Base-by-base conservation (phyloP, 2,329 filamentous ascomycete genomes). In the Fusarium lateritium region DNA sequence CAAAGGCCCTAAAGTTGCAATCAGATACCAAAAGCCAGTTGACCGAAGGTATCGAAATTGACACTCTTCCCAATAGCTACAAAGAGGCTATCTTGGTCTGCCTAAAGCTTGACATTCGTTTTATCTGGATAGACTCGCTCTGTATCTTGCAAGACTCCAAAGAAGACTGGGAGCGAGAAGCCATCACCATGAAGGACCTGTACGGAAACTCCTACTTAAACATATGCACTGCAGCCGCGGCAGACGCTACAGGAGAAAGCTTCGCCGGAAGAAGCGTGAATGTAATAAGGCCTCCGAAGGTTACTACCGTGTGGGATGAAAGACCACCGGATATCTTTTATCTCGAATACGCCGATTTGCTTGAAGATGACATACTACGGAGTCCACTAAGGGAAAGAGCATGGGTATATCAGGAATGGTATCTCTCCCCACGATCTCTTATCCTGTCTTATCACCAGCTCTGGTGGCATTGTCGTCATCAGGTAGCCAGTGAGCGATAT, bases 351-450 rank as follows among this genome's bases (percentile, higher is more conserved):
- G 38, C 28, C 1, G 38, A 13, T 3, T 9, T 45, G 1, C 2
- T 54, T 1, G 1, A 54, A 5, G 39, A 54, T 4, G 51, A 46
- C 8, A 46, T 54, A 2, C 14, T 40, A 0, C 46, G 24, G 6
- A 46, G 39, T 10, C 45, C 56, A 2, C 26, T 58, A 26, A 21
- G 36, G 1, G 3, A n/a, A 0, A 46, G 54, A 7, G 56, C 31
- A 19, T 58, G 39, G 39, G 49, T 58, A 1, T 58, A 39, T 31
- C 49, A 58, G 5, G 49, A 58, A 34, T 56, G 49, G 49, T 56
- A 45, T 5, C 56, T 56, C 4, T 56, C 24, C 14, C 17, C 34
- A 14, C 31, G 49, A 1, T 56, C 56, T 3, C 22, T 58, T 0
- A 4, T 55, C 3, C 5, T 56, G 11, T 19, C 22, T 1, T 28